These are phyloP conservation scores for Saussurea involucrata DNA, from an alignment of 129 eudicot genomes.

Conservation along the genomic window DNA sequence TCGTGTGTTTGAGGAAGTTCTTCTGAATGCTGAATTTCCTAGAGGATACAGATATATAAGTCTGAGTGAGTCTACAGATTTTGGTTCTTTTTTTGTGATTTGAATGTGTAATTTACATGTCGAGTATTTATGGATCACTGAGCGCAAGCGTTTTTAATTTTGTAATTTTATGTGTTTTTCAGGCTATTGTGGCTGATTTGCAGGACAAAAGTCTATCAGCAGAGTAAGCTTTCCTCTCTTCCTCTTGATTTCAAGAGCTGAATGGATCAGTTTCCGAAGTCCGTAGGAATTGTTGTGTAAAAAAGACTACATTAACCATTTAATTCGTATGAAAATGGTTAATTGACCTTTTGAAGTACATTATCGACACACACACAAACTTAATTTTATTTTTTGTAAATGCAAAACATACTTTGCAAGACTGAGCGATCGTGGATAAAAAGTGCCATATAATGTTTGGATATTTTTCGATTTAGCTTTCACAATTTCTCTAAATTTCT, in stretches of 20 bases:
- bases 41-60: neutral
- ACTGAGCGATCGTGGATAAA: neutral
- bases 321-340: neutral
- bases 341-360: neutral
- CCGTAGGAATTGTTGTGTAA: neutral
- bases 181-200: constrained; percentile 9
- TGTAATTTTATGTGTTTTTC: constrained; percentile 8
- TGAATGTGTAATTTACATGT: neutral
- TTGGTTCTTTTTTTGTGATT: neutral
- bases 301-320: neutral
- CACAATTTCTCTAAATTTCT: neutral
- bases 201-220: neutral
- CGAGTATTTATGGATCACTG: neutral
- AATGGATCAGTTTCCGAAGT: neutral
- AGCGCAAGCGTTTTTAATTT: neutral
- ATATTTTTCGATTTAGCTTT: neutral
- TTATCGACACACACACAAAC: neutral
- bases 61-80: constrained; percentile 8
- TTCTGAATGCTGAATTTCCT: constrained; percentile 9
- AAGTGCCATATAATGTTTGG: neutral
- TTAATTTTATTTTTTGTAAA: no score
- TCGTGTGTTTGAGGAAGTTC: neutral
- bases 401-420: neutral
- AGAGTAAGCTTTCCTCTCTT: neutral
- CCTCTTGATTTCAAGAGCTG: neutral